These are phyloP conservation scores for Tolypocladium capitatum DNA, from an alignment of 2,329 filamentous ascomycete genomes.

Conservation along the genomic window DNA sequence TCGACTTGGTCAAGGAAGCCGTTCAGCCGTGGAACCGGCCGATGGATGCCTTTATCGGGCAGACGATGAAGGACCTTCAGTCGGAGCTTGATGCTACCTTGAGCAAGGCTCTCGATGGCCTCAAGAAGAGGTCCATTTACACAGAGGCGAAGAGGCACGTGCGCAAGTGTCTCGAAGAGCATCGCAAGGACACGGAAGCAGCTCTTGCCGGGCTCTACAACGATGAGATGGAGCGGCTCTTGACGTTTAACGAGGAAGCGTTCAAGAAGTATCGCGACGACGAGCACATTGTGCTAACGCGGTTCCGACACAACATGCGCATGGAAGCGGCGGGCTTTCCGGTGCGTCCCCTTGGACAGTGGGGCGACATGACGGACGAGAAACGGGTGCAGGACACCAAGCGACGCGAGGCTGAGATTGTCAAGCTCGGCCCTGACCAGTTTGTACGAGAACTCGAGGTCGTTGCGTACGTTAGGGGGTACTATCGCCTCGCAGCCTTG, in stretches of 20 bases:
- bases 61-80: conserved; percentile 35
- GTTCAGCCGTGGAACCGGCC: conserved; percentile 45
- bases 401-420: conserved; percentile 25
- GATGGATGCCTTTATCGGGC: conserved; percentile 32
- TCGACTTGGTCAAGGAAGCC: conserved; percentile 41
- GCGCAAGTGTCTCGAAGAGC: conserved; percentile 27
- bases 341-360: conserved; percentile 18
- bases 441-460: conserved; percentile 48
- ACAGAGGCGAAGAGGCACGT: conserved; percentile 31
- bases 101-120: conserved; percentile 28
- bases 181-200: conserved; percentile 19
- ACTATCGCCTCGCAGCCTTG: conserved; percentile 53
- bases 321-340: conserved; percentile 26
- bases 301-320: conserved; percentile 36
- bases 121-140: conserved; percentile 37
- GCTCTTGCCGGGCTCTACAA: conserved; percentile 32
- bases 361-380: conserved; percentile 34
- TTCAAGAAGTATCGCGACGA: conserved; percentile 31
- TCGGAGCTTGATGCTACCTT: conserved; percentile 33
- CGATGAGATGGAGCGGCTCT: conserved; percentile 41
- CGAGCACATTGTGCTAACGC: conserved; percentile 31
- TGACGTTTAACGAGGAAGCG: conserved; percentile 40
- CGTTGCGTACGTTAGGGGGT: conserved; percentile 50
- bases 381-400: conserved; percentile 30
- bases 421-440: conserved; percentile 40